Evolutionary conservation across 1,284 basidiomycete species (phyloP), one percentile per base, ranked within the genome.

Genomic region (Microbotryum scabiosae): DNA sequence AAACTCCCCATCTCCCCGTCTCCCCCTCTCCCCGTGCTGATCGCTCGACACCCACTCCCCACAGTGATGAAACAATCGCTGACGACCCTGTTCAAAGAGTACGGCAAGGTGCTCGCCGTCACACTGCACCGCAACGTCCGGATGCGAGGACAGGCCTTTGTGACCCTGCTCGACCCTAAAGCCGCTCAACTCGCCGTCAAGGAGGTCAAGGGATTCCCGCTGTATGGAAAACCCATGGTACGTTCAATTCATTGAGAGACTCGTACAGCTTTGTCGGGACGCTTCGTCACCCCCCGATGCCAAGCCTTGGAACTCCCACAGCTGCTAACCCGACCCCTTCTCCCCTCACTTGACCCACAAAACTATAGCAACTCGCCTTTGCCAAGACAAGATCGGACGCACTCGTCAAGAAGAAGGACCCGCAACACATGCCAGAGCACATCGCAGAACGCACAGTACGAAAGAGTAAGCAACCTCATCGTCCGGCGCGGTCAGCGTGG

Each of bases 61-160:
- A 30, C 69, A 82, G 92, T 93, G 32, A 82, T 98, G 72, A 97
- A 94, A 77, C 79, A 88, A 62, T 90, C 92, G 1, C 79, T 99
- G 50, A 81, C 83, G 23, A 86, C 87, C 46, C 80, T 99, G 52
- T 97, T 98, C 81, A 90, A 90, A 75, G 84, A 87, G 41, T 98
- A 97, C 73, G 90, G 90, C 21, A 86, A 88, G 62, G 86, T 99
- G 7, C 76, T 94, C 32, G 90, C 92, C 70, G 88, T 99, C 20
- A 86, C 91, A 9, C 91, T 93, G 7, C 94, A 98, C 76, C 77
- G 80, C 59, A 97, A 97, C 78, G 76, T 97, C 63, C 84, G 94
- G 41, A 98, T 99, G 96, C 82, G 96, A 47, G 94, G 94, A 14
- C 94, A 99, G 77, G 94, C 94, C 6, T 99, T 99, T 73, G 88